Evolutionary conservation across 441 rosid genomes (phyloP), one percentile per base, ranked within the genome.

Genomic region (Pelargonium australe): DNA sequence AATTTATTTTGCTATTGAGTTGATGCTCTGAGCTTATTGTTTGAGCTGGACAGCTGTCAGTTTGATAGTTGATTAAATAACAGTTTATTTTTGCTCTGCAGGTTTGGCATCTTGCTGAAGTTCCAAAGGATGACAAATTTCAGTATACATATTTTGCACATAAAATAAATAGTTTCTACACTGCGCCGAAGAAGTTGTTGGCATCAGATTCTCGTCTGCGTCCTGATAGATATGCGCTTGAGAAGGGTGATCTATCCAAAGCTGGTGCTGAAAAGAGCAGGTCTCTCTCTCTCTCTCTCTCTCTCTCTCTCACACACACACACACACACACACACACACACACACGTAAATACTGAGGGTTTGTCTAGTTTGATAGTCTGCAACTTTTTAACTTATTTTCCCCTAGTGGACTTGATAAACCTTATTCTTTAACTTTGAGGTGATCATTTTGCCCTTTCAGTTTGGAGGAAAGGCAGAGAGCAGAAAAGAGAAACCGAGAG

Each of bases 391-490:
- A 16, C 2, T 49, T 12, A 12, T 49, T 49, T 17, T 17, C 28
- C 19, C 19, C 13, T 13, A 16, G 13, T 13, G 17, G 57, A 7
- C 19, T 16, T 57, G 28, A 19, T 7, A 45, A 57, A 57, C 62
- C 62, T 57, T 31, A 31, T 31, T 57, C 28, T 57, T 57, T 57
- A 57, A 57, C 62, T 57, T 57, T 57, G 62, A 3, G 25, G 45
- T 20, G 16, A 37, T 13, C 3, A 13, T n/a, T 49, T 23, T 61
- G 47, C 62, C 69, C 47, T 68, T 77, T 14, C 80, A 95, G 98
- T 68, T 73, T 95, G 87, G 99, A 95, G 83, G 99, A 95, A 88
- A 89, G 84, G 74, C 99, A 95, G 72, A 85, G 99, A 80, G 89
- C 96, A 7, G 99, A 95, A 75, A 95, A 87, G 86, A 85, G 84